phyloP scores from a whole-genome alignment of 768 basidiomycete species.

The Phanerodontia chrysosporium region DNA sequence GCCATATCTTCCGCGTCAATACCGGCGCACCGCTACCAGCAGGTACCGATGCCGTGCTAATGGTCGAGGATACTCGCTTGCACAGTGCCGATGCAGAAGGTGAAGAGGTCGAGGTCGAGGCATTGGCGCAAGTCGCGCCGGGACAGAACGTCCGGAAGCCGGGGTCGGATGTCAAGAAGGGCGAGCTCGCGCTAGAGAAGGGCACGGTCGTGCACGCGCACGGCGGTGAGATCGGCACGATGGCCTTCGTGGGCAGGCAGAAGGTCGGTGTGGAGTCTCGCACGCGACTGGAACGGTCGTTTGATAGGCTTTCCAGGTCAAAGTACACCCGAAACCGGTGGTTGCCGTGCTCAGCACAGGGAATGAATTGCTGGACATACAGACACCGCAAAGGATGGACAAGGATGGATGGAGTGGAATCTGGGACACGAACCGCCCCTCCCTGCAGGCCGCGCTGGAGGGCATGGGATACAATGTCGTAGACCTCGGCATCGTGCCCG shows the following conservation, averaged over 20 bases:
- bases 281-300: neutral
- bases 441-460: constrained; percentile 63
- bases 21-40: constrained; percentile 79
- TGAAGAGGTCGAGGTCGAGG: constrained; percentile 64
- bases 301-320: constrained; percentile 42
- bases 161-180: constrained; percentile 69
- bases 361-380: constrained; percentile 71
- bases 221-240: constrained; percentile 82
- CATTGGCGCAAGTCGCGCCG: constrained; percentile 52
- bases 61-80: constrained; percentile 90
- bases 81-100: constrained; percentile 43
- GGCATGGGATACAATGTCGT: constrained; percentile 72
- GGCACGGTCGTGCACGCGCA: constrained; percentile 57
- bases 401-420: constrained; percentile 60
- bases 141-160: constrained; percentile 73
- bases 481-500: constrained; percentile 77
- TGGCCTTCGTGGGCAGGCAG: constrained; percentile 72
- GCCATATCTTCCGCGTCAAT: constrained; percentile 70
- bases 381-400: constrained; percentile 32
- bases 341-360: constrained; percentile 85
- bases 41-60: constrained; percentile 77
- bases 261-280: constrained; percentile 53
- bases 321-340: constrained; percentile 65
- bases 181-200: constrained; percentile 60
- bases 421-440: constrained; percentile 85